Conservation (phyloP, 805 yeast species). For the Yamadazyma ubonensis region DNA sequence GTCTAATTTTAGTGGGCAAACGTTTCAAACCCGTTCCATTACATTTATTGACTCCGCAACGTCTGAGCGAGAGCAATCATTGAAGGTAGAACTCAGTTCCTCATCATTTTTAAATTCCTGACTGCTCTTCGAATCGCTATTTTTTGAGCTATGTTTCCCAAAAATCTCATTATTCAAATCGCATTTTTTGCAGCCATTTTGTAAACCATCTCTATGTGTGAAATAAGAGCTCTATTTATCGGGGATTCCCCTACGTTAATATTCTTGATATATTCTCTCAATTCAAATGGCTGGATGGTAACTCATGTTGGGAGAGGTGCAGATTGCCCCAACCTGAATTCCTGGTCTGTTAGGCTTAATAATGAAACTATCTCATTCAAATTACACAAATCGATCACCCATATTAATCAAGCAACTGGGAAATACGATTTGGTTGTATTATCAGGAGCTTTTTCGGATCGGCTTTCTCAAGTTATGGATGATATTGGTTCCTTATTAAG, state of each 20-base stretch:
- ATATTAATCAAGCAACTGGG: conserved; percentile 3
- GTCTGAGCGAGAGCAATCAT: no score
- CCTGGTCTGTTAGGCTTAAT: conserved; percentile 4
- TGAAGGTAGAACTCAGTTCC: no score
- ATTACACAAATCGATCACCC: background rate
- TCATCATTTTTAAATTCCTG: no score
- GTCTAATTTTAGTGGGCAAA: no score
- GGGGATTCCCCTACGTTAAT: conserved; percentile 21
- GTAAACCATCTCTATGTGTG: conserved; percentile 1
- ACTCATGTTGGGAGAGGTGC: conserved; percentile 7
- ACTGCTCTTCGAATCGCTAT: background rate
- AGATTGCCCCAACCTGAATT: background rate
- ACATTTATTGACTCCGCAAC: no score
- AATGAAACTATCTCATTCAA: background rate
- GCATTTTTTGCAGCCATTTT: conserved; percentile 9
- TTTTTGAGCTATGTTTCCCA: background rate
- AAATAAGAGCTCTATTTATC: conserved; percentile 13
- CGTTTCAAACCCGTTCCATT: no score
- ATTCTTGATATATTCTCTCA: conserved; percentile 16
- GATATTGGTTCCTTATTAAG: conserved; percentile 9
- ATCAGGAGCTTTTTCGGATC: no score
- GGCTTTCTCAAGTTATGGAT: conserved; percentile 1
- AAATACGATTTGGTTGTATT: conserved; percentile 15
- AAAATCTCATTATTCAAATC: no score
- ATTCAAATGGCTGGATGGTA: conserved; percentile 15